Conservation (phyloP, 257 asterid species). For the Solanum virginianum region DNA sequence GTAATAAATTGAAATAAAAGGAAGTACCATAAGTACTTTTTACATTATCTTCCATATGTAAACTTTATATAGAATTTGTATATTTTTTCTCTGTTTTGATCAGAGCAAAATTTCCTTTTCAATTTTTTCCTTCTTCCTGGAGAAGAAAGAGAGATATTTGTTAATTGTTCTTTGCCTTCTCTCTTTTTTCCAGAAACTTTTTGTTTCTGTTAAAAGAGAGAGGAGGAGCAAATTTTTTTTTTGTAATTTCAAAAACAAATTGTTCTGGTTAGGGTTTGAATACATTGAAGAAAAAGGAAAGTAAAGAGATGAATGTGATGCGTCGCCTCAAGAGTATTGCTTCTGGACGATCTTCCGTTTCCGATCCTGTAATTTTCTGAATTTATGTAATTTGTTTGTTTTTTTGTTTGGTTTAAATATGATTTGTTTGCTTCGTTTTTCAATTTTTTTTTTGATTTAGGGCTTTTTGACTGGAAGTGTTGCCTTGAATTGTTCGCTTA, state of each 20-base stretch:
- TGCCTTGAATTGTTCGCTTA: neutral
- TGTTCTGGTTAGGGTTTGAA: neutral
- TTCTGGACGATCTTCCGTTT: slow-evolving; percentile 83
- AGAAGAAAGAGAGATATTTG: neutral
- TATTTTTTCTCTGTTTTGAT: neutral
- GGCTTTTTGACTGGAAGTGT: neutral
- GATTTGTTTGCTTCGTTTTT: neutral
- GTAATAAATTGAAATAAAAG: no score
- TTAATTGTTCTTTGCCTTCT: neutral
- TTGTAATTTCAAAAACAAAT: neutral
- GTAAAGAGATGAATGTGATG: slow-evolving; percentile 68
- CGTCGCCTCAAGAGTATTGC: slow-evolving; percentile 97
- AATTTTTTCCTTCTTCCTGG: neutral
- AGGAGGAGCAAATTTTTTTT: neutral
- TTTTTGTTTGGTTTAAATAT: neutral
- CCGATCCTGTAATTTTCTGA: slow-evolving; percentile 70
- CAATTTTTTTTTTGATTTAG: neutral
- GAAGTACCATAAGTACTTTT: no score
- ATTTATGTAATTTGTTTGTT: neutral
- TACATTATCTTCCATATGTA: neutral
- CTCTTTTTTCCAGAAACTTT: neutral
- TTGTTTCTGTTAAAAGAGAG: neutral
- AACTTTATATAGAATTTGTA: neutral
- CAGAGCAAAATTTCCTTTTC: neutral
- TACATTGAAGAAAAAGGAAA: neutral